phyloP scores from a whole-genome alignment of 495 filamentous ascomycete species.

The Apiosordaria backusii region DNA sequence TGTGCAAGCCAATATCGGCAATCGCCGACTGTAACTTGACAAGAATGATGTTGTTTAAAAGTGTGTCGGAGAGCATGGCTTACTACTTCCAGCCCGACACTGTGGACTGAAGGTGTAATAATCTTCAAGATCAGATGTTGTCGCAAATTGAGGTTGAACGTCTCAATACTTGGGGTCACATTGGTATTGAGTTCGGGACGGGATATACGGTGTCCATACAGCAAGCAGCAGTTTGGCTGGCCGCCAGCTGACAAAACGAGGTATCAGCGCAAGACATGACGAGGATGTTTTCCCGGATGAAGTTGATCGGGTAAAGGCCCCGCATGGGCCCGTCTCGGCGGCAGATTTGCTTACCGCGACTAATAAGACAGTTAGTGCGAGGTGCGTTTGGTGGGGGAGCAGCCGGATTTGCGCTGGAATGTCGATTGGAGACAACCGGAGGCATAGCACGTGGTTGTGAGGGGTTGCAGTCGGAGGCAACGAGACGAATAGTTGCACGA shows the following conservation, averaged over 20 bases:
- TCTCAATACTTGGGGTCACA: not conserved
- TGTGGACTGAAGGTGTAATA: not conserved
- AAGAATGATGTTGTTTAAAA: constrained; percentile 21
- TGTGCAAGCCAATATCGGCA: constrained; percentile 10
- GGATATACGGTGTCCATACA: not conserved
- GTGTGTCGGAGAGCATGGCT: constrained; percentile 25
- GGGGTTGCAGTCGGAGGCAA: constrained; percentile 1
- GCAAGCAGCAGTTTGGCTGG: not conserved
- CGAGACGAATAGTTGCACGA: not conserved
- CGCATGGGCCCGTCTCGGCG: not conserved
- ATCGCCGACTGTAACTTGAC: constrained; percentile 22
- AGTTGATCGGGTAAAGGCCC: not conserved
- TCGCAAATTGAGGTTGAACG: not conserved
- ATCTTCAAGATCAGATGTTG: not conserved
- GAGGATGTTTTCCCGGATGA: not conserved
- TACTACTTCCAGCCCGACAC: not conserved
- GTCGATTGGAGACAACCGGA: not conserved
- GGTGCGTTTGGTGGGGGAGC: not conserved
- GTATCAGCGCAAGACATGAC: not conserved
- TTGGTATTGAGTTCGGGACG: not conserved
- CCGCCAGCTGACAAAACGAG: not conserved
- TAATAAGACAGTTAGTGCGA: constrained; percentile 1
- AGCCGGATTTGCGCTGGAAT: not conserved
- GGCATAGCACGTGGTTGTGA: not conserved
- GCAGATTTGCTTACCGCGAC: constrained; percentile 4